These are phyloP conservation scores for Paxillus involutus DNA, from an alignment of 768 basidiomycete species.

Conservation along the genomic window DNA sequence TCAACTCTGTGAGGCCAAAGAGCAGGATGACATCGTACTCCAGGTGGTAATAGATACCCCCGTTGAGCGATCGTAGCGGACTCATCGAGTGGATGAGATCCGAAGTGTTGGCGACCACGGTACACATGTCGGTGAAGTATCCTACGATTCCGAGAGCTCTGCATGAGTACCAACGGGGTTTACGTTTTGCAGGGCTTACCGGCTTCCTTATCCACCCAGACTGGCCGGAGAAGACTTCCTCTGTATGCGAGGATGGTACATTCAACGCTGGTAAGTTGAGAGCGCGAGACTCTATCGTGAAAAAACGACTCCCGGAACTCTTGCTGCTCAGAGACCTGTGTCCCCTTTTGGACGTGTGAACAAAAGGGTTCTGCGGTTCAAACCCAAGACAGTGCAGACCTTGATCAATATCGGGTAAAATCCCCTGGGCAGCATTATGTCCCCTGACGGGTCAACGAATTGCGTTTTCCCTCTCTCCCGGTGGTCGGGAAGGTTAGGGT, in stretches of 20 bases:
- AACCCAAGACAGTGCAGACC: too few species aligned
- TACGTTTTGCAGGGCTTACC: background rate
- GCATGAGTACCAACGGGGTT: too few species aligned
- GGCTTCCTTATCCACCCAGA: constrained; percentile 13
- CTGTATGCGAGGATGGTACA: constrained; percentile 14
- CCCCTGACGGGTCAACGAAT: constrained; percentile 27
- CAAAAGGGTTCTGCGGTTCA: too few species aligned
- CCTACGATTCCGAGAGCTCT: background rate
- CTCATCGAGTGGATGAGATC: constrained; percentile 1
- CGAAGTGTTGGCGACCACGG: constrained; percentile 5
- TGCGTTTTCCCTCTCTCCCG: constrained; percentile 22
- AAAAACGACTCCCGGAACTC: constrained; percentile 16
- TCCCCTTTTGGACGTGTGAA: constrained; percentile 1
- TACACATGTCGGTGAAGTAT: constrained; percentile 3
- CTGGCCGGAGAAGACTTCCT: constrained; percentile 5
- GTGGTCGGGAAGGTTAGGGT: constrained; percentile 36
- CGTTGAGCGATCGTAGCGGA: background rate
- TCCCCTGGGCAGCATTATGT: too few species aligned
- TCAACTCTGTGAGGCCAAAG: too few species aligned
- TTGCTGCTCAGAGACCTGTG: constrained; percentile 18
- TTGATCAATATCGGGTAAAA: too few species aligned
- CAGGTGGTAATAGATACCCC: constrained; percentile 13
- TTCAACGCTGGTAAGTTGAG: background rate
- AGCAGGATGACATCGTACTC: constrained; percentile 36
- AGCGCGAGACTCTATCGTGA: background rate